phyloP scores from a whole-genome alignment of 1,284 basidiomycete species.

The Cryptococcus sp. region DNA sequence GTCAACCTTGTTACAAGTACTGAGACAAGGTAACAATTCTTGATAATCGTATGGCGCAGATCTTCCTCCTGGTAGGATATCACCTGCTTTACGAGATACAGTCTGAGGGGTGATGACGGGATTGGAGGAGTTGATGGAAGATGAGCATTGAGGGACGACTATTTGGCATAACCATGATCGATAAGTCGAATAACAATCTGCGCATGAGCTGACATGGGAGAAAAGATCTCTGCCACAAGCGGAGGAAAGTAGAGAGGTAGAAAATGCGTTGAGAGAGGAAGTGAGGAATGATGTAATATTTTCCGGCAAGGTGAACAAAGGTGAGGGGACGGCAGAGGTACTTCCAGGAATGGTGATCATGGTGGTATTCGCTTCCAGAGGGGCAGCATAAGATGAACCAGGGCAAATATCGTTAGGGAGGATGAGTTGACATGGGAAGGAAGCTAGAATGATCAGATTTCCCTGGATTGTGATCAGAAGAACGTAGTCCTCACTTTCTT shows the following conservation, averaged over 20 bases:
- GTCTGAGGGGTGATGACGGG: slow-evolving; percentile 11
- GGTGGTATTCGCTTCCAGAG: slow-evolving; percentile 51
- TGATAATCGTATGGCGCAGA: slow-evolving; percentile 50
- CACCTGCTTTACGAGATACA: slow-evolving; percentile 50
- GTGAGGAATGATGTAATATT: slow-evolving; percentile 54
- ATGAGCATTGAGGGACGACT: slow-evolving; percentile 64
- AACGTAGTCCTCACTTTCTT: slow-evolving; percentile 32
- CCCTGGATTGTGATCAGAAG: not conserved
- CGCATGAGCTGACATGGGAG: slow-evolving; percentile 69
- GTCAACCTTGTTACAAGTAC: slow-evolving; percentile 67
- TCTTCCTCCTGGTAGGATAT: slow-evolving; percentile 36
- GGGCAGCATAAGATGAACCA: slow-evolving; percentile 63
- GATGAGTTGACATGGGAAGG: slow-evolving; percentile 68
- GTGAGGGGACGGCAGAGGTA: slow-evolving; percentile 48
- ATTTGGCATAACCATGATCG: slow-evolving; percentile 72
- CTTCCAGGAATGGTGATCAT: slow-evolving; percentile 23
- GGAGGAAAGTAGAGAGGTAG: slow-evolving; percentile 62
- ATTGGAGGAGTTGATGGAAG: slow-evolving; percentile 46
- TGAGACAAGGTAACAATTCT: slow-evolving; percentile 69
- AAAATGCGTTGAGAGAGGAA: slow-evolving; percentile 66
- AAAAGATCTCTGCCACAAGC: slow-evolving; percentile 77
- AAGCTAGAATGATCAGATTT: slow-evolving; percentile 48
- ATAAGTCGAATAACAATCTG: slow-evolving; percentile 69
- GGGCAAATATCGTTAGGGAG: slow-evolving; percentile 71
- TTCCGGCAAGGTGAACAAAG: slow-evolving; percentile 55